phyloP scores from a whole-genome alignment of 2,329 filamentous ascomycete species.

The Ceratocystis destructans region DNA sequence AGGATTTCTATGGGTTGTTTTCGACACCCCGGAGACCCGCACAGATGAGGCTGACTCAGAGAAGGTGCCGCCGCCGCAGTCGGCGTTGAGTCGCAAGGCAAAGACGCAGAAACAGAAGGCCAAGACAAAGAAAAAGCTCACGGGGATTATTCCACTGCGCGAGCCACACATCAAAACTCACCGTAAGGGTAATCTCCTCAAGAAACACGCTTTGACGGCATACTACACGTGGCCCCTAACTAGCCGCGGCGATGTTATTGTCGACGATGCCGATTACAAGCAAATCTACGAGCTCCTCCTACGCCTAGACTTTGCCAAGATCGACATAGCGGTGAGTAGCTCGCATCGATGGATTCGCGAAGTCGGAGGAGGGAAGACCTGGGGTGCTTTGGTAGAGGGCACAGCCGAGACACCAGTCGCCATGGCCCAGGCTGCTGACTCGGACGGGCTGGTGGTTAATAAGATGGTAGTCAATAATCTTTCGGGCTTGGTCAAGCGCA shows the following conservation, averaged over 20 bases:
- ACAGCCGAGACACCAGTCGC: constrained; percentile 17
- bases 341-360: constrained; percentile 59
- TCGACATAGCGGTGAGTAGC: constrained; percentile 48
- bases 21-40: constrained; percentile 39
- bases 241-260: constrained; percentile 49
- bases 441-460: neutral
- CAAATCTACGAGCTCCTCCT: constrained; percentile 56
- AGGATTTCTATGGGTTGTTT: constrained; percentile 87
- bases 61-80: neutral
- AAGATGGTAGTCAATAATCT: constrained; percentile 32
- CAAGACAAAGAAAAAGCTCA: constrained; percentile 36
- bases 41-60: constrained; percentile 15
- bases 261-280: constrained; percentile 52
- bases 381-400: constrained; percentile 11
- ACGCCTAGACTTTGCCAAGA: constrained; percentile 57
- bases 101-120: constrained; percentile 25
- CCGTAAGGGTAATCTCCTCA: constrained; percentile 34
- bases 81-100: neutral
- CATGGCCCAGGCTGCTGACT: constrained; percentile 8
- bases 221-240: constrained; percentile 53
- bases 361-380: constrained; percentile 31
- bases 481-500: constrained; percentile 36
- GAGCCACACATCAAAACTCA: constrained; percentile 51
- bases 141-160: constrained; percentile 49
- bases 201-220: constrained; percentile 38